phyloP scores from a whole-genome alignment of 2,329 filamentous ascomycete genomes.

The Fusarium succisae region DNA sequence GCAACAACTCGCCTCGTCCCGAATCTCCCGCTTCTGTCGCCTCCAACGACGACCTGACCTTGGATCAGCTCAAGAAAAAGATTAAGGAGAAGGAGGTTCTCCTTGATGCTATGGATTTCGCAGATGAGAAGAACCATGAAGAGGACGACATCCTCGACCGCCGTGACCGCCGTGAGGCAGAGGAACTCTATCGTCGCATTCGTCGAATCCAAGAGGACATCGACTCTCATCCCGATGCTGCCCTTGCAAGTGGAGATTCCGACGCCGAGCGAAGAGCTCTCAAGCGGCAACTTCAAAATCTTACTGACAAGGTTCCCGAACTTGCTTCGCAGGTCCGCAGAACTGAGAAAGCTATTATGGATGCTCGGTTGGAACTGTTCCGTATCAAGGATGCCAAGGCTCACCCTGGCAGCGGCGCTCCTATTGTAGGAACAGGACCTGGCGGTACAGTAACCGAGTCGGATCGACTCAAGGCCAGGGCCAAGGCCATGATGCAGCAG shows the following conservation, averaged over 20 bases:
- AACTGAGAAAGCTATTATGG: conserved; percentile 91
- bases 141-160: conserved; percentile 93
- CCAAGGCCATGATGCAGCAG: conserved; percentile 99
- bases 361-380: conserved; percentile 92
- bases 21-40: conserved; percentile 74
- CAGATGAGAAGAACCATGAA: conserved; percentile 87
- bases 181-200: conserved; percentile 93
- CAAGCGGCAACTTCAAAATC: conserved; percentile 86
- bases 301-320: conserved; percentile 90
- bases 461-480: conserved; percentile 91
- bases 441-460: conserved; percentile 91
- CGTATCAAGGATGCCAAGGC: conserved; percentile 92
- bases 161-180: conserved; percentile 88
- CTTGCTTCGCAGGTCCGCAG: conserved; percentile 91
- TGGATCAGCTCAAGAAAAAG: conserved; percentile 91
- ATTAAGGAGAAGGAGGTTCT: conserved; percentile 94
- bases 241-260: conserved; percentile 77
- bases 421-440: conserved; percentile 91
- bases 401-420: conserved; percentile 80
- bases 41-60: conserved; percentile 81
- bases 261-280: conserved; percentile 87
- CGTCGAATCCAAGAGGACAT: conserved; percentile 94
- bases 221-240: conserved; percentile 82
- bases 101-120: conserved; percentile 95
- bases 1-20: conserved; percentile 83